phyloP scores from a whole-genome alignment of 2,329 filamentous ascomycete species.

The Cladosporium austrohemisphaericum region DNA sequence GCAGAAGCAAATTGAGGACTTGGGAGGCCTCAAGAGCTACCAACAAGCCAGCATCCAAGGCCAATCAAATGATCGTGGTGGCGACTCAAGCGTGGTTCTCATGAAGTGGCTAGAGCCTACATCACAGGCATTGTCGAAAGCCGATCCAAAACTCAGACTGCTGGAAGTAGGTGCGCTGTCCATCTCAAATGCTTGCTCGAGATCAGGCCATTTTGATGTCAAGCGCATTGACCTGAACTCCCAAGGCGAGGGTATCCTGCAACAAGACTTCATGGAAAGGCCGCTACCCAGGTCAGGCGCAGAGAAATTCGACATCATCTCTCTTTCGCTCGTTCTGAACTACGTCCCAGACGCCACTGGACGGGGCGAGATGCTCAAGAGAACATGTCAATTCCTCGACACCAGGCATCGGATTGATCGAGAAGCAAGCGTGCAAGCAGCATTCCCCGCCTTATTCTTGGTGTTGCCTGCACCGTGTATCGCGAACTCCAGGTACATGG shows the following conservation, averaged over 20 bases:
- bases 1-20: slow-evolving; percentile 49
- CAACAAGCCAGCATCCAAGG: slow-evolving; percentile 61
- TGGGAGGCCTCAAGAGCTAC: slow-evolving; percentile 58
- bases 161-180: slow-evolving; percentile 89
- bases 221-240: slow-evolving; percentile 87
- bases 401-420: slow-evolving; percentile 13
- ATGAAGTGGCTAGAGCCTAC: slow-evolving; percentile 52
- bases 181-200: slow-evolving; percentile 77
- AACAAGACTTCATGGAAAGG: slow-evolving; percentile 92
- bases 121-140: slow-evolving; percentile 2
- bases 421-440: slow-evolving; percentile 20
- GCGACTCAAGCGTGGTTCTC: slow-evolving; percentile 59
- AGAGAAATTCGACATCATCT: slow-evolving; percentile 78
- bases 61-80: slow-evolving; percentile 57
- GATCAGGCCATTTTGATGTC: slow-evolving; percentile 65
- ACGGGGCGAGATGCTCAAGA: slow-evolving; percentile 80
- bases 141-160: slow-evolving; percentile 51
- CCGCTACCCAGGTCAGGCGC: slow-evolving; percentile 59
- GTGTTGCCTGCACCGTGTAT: slow-evolving; percentile 87
- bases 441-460: slow-evolving; percentile 73
- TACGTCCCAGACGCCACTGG: slow-evolving; percentile 75
- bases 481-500: slow-evolving; percentile 84
- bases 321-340: slow-evolving; percentile 87
- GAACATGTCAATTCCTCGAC: slow-evolving; percentile 68
- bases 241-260: slow-evolving; percentile 72